Conservation (phyloP, 371 early-diverging fungal species). For the Mucor indicus region DNA sequence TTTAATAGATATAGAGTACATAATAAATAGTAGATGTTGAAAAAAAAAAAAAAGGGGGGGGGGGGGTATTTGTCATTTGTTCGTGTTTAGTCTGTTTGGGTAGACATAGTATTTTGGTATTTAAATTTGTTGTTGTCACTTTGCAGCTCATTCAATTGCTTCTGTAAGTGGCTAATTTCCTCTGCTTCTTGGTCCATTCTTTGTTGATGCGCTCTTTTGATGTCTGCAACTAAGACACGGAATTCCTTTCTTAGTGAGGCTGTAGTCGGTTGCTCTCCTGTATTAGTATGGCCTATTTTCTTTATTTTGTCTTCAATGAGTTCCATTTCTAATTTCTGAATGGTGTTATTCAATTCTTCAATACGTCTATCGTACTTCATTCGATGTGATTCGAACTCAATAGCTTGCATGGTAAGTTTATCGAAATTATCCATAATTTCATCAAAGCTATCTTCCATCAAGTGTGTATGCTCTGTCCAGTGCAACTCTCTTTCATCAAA, state of each 20-base stretch:
- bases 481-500: slow-evolving; percentile 27
- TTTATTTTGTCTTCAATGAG: slow-evolving; percentile 41
- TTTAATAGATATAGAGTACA: too few species aligned
- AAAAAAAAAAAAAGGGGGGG: too few species aligned
- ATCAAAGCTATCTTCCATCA: slow-evolving; percentile 45
- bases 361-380: slow-evolving; percentile 41
- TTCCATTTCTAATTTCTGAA: slow-evolving; percentile 33
- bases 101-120: slow-evolving; percentile 4
- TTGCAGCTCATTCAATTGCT: slow-evolving; percentile 35
- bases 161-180: slow-evolving; percentile 45
- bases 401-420: slow-evolving; percentile 42
- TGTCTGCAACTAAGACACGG: slow-evolving; percentile 50
- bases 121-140: neutral
- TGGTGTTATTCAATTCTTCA: slow-evolving; percentile 23
- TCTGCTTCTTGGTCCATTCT: slow-evolving; percentile 48
- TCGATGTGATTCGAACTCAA: slow-evolving; percentile 51
- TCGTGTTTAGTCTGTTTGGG: too few species aligned
- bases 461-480: slow-evolving; percentile 28
- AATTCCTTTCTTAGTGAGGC: slow-evolving; percentile 59
- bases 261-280: slow-evolving; percentile 30
- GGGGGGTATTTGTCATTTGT: too few species aligned
- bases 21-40: too few species aligned
- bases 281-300: slow-evolving; percentile 19
- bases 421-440: slow-evolving; percentile 50
- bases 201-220: slow-evolving; percentile 52